These are phyloP conservation scores for Dendrobium chrysotoxum DNA, from an alignment of 106 monocot species.

Conservation along the genomic window DNA sequence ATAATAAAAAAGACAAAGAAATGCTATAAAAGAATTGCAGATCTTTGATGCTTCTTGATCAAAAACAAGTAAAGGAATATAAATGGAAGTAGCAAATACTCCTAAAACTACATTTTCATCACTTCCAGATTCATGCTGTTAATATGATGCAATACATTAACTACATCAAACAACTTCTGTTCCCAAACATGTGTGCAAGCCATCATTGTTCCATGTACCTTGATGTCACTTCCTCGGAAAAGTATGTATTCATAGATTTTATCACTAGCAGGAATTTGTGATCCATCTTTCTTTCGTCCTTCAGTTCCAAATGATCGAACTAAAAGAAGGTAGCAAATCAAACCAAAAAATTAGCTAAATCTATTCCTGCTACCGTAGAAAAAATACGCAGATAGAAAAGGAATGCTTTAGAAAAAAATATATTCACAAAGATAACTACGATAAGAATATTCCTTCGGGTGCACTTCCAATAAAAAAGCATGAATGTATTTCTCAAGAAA, in stretches of 20 bases:
- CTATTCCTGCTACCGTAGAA: not conserved
- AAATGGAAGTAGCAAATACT: not conserved
- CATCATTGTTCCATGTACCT: constrained; percentile 30
- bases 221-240: constrained; percentile 79
- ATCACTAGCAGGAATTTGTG: constrained; percentile 65
- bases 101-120: constrained; percentile 1
- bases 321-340: constrained; percentile 18
- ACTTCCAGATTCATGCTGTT: not conserved
- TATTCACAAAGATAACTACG: not conserved
- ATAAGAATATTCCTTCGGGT: not conserved
- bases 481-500: too few species aligned
- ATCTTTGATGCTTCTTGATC: not conserved
- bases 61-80: not conserved
- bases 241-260: constrained; percentile 76
- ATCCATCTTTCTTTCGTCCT: constrained; percentile 84
- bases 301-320: constrained; percentile 84
- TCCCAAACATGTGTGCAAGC: not conserved
- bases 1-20: not conserved
- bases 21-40: not conserved
- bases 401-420: not conserved
- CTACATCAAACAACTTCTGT: not conserved
- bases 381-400: not conserved
- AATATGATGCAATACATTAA: not conserved
- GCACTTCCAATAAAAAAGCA: not conserved
- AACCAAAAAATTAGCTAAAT: not conserved